phyloP scores from a whole-genome alignment of 2,329 filamentous ascomycete genomes.

The Cladosporium halotolerans region DNA sequence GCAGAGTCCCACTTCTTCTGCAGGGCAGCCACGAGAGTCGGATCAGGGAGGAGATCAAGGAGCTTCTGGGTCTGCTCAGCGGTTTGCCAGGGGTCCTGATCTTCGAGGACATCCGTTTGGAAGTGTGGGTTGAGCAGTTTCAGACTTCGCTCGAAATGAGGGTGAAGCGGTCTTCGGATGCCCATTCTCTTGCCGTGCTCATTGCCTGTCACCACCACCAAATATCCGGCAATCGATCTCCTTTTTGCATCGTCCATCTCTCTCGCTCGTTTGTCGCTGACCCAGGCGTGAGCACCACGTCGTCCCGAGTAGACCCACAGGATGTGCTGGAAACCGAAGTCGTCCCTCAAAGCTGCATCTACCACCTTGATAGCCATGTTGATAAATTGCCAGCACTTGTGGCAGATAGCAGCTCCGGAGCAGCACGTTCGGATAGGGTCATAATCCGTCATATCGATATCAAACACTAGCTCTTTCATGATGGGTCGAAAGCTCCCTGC shows the following conservation, averaged over 20 bases:
- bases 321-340: slow-evolving; percentile 95
- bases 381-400: slow-evolving; percentile 93
- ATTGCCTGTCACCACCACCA: slow-evolving; percentile 84
- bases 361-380: slow-evolving; percentile 96
- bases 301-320: slow-evolving; percentile 98
- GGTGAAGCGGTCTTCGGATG: slow-evolving; percentile 80
- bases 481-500: slow-evolving; percentile 76
- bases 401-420: slow-evolving; percentile 85
- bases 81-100: slow-evolving; percentile 78
- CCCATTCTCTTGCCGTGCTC: slow-evolving; percentile 81
- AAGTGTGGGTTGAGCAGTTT: slow-evolving; percentile 81
- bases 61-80: slow-evolving; percentile 68
- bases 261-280: slow-evolving; percentile 84
- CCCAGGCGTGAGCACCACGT: slow-evolving; percentile 95
- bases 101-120: slow-evolving; percentile 69
- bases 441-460: slow-evolving; percentile 99
- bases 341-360: slow-evolving; percentile 77
- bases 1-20: slow-evolving; percentile 86
- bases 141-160: slow-evolving; percentile 79
- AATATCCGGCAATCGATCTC: slow-evolving; percentile 77
- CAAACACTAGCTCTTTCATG: slow-evolving; percentile 92
- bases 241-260: slow-evolving; percentile 80
- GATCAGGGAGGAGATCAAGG: slow-evolving; percentile 78
- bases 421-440: slow-evolving; percentile 96
- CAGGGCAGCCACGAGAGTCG: slow-evolving; percentile 67